Evolutionary conservation across 2,329 filamentous ascomycete species (phyloP).

Genomic region (Fusarium tupiense): DNA sequence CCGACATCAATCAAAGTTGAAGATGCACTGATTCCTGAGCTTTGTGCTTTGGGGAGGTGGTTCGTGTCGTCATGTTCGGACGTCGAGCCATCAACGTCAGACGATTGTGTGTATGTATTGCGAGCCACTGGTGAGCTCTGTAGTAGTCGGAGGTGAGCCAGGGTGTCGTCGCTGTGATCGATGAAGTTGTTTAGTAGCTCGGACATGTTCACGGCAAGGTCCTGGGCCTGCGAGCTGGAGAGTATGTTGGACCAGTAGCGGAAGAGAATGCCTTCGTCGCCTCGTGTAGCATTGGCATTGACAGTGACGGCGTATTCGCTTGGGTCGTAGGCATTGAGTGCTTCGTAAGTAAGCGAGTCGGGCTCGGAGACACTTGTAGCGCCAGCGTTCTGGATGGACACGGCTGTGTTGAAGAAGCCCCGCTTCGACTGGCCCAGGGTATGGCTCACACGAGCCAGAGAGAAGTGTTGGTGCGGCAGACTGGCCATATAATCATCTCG

Average conservation of each 20-base stretch:
- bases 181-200: conserved; percentile 30
- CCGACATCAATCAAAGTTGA: conserved; percentile 15
- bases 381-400: conserved; percentile 46
- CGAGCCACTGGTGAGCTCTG: not conserved
- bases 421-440: conserved; percentile 36
- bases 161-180: conserved; percentile 19
- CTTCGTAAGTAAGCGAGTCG: conserved; percentile 12
- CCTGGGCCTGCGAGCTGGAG: conserved; percentile 26
- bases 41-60: not conserved
- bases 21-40: conserved; percentile 11
- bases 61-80: not conserved
- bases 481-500: conserved; percentile 23
- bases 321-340: conserved; percentile 36
- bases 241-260: conserved; percentile 37
- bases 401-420: conserved; percentile 48
- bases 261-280: conserved; percentile 38
- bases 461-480: conserved; percentile 61
- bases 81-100: not conserved
- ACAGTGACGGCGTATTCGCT: conserved; percentile 47
- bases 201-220: conserved; percentile 28
- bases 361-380: not conserved
- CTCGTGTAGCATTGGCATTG: conserved; percentile 42
- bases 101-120: not conserved
- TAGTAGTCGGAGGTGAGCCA: conserved; percentile 27
- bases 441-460: conserved; percentile 56